Evolutionary conservation across 2,329 filamentous ascomycete genomes (phyloP), one percentile per base, ranked within the genome.

Genomic region (Chrysoporthe deuterocubensis): DNA sequence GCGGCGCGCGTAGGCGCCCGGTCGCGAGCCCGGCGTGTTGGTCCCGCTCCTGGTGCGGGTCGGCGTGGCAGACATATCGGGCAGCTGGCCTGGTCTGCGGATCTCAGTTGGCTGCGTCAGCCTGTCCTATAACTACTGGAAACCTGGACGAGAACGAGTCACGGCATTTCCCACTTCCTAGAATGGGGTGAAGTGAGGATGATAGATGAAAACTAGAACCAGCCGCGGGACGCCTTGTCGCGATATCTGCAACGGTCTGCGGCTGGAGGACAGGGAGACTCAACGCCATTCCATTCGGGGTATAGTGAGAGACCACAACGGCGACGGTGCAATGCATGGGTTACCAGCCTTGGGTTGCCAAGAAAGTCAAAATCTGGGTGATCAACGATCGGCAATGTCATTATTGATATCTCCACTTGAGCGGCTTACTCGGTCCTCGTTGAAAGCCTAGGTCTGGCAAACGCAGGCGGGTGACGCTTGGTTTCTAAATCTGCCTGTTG

Each of bases 1-100:
- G 40, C 80, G 80, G 1, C 79, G 73, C 14, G 42, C n/a, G 46
- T 62, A 50, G 58, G 37, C 37, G 11, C 58, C 58, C 26, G 58
- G 57, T 6, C 42, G 26, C 26, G 26, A 26, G 58, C 21, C 21
- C 6, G 58, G 59, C 14, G 61, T 64, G 32, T n/a, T 34, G 26
- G 44, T 50, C 14, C 61, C 61, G 37, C 61, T 64, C 21, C 21
- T 13, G 2, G 61, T 50, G 61, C 46, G 61, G 44, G n/a, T 54
- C 4, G 46, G 61, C 21, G 61, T 64, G 40, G 60, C 43, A 7
- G 60, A 62, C 58, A 60, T 62, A 18, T 34, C 18, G 48, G 8
- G 26, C 26, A 26, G 26, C 26, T 26, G 26, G 26, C 26, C 26
- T 26, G 26, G 26, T 26, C 26, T 26, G 26, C 26, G 26, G 26